Percentiles rank a stretch among this genome's conserved stretches.
phyloP scores from a whole-genome alignment of 768 basidiomycete species.

The Paxillus rubicundulus region DNA sequence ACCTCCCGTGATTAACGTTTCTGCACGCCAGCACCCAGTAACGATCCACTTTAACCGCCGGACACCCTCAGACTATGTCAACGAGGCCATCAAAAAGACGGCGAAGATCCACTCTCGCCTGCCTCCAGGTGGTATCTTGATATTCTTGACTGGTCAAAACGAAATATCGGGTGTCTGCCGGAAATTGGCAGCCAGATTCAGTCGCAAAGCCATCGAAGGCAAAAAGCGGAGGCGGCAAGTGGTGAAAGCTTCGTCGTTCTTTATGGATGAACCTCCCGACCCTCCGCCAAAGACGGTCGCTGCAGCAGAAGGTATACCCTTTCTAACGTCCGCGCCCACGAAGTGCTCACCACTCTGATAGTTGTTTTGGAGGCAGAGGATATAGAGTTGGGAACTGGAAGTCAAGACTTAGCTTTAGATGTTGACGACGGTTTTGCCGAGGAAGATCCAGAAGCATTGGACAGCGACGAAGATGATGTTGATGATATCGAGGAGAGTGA shows the following conservation, averaged over 20 bases:
- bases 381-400: slow-evolving; percentile 57
- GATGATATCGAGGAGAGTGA: slow-evolving; percentile 67
- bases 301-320: slow-evolving; percentile 16
- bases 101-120: slow-evolving; percentile 89
- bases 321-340: background rate
- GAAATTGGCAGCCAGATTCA: slow-evolving; percentile 76
- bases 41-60: slow-evolving; percentile 90
- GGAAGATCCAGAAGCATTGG: slow-evolving; percentile 71
- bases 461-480: slow-evolving; percentile 61
- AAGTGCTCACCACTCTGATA: slow-evolving; percentile 21
- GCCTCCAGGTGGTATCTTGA: slow-evolving; percentile 89
- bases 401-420: slow-evolving; percentile 60
- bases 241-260: slow-evolving; percentile 26
- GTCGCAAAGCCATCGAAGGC: slow-evolving; percentile 57
- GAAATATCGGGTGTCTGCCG: slow-evolving; percentile 87
- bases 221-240: slow-evolving; percentile 40
- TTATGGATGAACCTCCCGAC: slow-evolving; percentile 23
- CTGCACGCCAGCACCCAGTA: slow-evolving; percentile 92
- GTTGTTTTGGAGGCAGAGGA: slow-evolving; percentile 83
- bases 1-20: slow-evolving; percentile 89
- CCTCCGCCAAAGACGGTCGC: slow-evolving; percentile 11
- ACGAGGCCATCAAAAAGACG: slow-evolving; percentile 87
- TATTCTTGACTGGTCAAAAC: slow-evolving; percentile 94
- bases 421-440: slow-evolving; percentile 60
- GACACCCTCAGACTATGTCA: slow-evolving; percentile 84